Conservation (phyloP, 225 moss, liverwort and hornwort species). For the Pseudisothecium myosuroides region DNA sequence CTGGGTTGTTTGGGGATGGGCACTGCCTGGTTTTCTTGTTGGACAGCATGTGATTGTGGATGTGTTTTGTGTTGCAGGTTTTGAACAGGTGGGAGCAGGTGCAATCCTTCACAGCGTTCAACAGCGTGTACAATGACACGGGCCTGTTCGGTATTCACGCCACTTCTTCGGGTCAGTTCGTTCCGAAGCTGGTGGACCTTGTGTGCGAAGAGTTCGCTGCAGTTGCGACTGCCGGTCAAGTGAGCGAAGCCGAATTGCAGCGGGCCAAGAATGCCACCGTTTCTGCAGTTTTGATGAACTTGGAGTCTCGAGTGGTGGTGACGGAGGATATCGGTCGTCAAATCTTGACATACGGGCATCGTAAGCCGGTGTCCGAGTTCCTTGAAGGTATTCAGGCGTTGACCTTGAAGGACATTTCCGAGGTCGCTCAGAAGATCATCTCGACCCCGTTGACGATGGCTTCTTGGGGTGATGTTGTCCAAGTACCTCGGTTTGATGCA, state of each 20-base stretch:
- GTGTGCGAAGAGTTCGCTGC: slow-evolving; percentile 31
- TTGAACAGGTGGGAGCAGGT: slow-evolving; percentile 50
- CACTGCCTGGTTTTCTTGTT: not conserved
- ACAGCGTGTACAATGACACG: slow-evolving; percentile 46
- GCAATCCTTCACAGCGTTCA: slow-evolving; percentile 53
- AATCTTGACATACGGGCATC: slow-evolving; percentile 42
- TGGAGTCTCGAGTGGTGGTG: slow-evolving; percentile 53
- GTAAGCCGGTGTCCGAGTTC: slow-evolving; percentile 40
- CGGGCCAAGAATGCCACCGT: slow-evolving; percentile 53
- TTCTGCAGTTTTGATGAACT: slow-evolving; percentile 56
- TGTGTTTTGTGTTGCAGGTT: not conserved
- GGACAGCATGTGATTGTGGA: not conserved
- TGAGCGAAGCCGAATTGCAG: slow-evolving; percentile 31
- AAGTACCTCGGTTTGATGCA: slow-evolving; percentile 34
- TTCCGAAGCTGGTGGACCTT: slow-evolving; percentile 41
- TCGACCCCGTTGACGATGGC: slow-evolving; percentile 60
- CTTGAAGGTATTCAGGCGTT: slow-evolving; percentile 26
- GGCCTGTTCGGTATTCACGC: slow-evolving; percentile 47
- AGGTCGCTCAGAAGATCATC: slow-evolving; percentile 29
- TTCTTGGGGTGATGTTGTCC: slow-evolving; percentile 50
- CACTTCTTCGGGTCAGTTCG: slow-evolving; percentile 16
- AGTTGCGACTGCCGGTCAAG: slow-evolving; percentile 39
- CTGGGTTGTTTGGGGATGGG: too few relatives aligned
- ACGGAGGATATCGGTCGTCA: slow-evolving; percentile 60
- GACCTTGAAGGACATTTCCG: slow-evolving; percentile 27